Percentiles rank a stretch among this genome's conserved stretches.
Evolutionary conservation across 2,329 filamentous ascomycete species (phyloP).

Genomic region (Arthrinium phaeospermum): DNA sequence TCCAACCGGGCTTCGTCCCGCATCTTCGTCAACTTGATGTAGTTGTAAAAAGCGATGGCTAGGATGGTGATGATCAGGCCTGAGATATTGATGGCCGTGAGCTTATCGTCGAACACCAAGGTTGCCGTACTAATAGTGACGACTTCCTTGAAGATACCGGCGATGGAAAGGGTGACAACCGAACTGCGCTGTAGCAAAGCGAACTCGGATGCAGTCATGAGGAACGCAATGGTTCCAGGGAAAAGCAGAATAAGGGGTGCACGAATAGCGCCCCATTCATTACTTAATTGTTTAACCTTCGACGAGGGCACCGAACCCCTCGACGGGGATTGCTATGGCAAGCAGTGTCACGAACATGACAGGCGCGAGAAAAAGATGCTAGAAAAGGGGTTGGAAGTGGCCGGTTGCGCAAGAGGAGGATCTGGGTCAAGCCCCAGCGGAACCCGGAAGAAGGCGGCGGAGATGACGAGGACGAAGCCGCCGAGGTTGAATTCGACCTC

Average conservation of each 20-base stretch:
- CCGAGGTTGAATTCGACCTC: conserved; percentile 87
- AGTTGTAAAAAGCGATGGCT: conserved; percentile 91
- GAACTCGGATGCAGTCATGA: conserved; percentile 97
- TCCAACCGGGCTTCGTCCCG: conserved; percentile 70
- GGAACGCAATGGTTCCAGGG: conserved; percentile 88
- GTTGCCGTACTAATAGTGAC: conserved; percentile 91
- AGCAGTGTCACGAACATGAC: conserved; percentile 91
- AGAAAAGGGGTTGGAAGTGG: conserved; percentile 94
- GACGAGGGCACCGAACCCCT: conserved; percentile 74
- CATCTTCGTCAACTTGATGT: conserved; percentile 92
- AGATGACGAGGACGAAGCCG: conserved; percentile 91
- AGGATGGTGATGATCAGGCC: conserved; percentile 87
- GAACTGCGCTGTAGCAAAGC: conserved; percentile 92
- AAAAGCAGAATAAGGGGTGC: conserved; percentile 81
- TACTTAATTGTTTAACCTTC: conserved; percentile 70
- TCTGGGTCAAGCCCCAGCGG: conserved; percentile 98
- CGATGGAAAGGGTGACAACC: conserved; percentile 94
- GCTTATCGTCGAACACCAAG: conserved; percentile 83
- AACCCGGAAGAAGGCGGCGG: conserved; percentile 95
- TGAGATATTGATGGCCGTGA: conserved; percentile 86
- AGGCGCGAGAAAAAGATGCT: conserved; percentile 95
- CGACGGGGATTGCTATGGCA: conserved; percentile 81
- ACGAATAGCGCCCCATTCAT: conserved; percentile 69
- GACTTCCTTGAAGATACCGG: conserved; percentile 98
- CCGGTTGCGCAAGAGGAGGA: conserved; percentile 89